Evolutionary conservation across 116 monocot genomes (phyloP), one percentile per base, ranked within the genome.

Genomic region (Papilionanthe hybrid): DNA sequence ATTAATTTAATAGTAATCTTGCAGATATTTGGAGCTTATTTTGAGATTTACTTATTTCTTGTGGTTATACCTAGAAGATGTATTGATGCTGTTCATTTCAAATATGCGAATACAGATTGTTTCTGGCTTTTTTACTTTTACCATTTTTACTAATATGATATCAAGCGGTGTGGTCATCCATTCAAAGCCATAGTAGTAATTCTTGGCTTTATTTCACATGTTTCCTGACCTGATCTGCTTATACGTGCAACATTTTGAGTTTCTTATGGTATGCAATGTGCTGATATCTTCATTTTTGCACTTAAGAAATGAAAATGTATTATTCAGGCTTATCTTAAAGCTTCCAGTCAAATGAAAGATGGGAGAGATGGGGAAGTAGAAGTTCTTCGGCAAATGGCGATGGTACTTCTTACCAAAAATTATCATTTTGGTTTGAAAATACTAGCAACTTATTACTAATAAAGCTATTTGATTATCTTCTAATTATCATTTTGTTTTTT

Each of bases 321-420:
- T 42, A 43, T 81, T 49, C 60, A 94, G 94, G 92, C 87, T 84
- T 90, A 85, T 77, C 77, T 94, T 53, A 91, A 88, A 80, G 83
- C 88, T 88, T 85, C 92, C 15, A 75, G 77, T 82, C 83, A 85
- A 79, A 86, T 44, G 41, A 92, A 87, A 71, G 93, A 86, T 84
- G 94, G 83, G 9, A 91, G 86, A 87, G 87, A 85, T 72, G 93
- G 90, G 78, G 94, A 98, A 87, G 69, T 94, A 44, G 13, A 80
- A 75, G 82, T 81, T 60, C 85, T 94, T 75, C 84, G 78, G 56
- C 81, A 78, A 79, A 83, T 93, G 86, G 41, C 92, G 7, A 82
- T 86, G 89, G 98, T 91, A 90, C 41, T 29, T 1, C 0, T 55
- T 77, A 19, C 49, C n/a, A 69, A n/a, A 44, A 75, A 60, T 49